phyloP scores from a whole-genome alignment of 192 early-diverging fungal species.

The Gonapodya prolifera region DNA sequence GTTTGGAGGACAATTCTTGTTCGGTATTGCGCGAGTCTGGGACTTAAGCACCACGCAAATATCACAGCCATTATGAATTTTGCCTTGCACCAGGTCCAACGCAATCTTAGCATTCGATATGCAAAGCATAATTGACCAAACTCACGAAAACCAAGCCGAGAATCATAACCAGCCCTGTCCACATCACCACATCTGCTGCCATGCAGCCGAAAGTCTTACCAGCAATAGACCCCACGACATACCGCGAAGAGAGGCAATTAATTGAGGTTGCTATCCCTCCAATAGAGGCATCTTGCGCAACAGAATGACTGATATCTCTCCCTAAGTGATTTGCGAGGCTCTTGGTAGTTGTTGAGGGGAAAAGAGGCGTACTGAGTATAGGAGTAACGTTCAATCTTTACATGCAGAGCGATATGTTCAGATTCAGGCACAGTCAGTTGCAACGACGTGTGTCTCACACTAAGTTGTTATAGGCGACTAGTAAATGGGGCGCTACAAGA shows the following conservation, averaged over 20 bases:
- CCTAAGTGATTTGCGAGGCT: constrained; percentile 11
- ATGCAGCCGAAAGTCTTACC: constrained; percentile 21
- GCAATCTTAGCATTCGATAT: not conserved
- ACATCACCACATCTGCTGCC: constrained; percentile 15
- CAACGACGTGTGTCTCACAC: not conserved
- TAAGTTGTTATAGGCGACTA: not conserved
- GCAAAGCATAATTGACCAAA: constrained; percentile 1
- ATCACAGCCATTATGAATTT: constrained; percentile 14
- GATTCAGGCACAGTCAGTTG: not conserved
- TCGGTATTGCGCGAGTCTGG: not conserved
- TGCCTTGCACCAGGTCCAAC: not conserved
- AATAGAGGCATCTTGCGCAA: not conserved
- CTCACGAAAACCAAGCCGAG: constrained; percentile 19
- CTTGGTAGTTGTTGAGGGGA: constrained; percentile 6
- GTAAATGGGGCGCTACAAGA: not conserved
- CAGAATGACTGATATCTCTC: constrained; percentile 19
- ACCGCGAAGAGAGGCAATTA: constrained; percentile 19
- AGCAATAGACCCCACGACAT: constrained; percentile 19
- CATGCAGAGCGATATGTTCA: constrained; percentile 1
- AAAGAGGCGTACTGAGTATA: not conserved
- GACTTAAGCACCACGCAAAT: constrained; percentile 14
- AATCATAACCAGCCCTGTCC: constrained; percentile 20
- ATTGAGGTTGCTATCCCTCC: constrained; percentile 11
- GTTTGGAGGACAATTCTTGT: not conserved
- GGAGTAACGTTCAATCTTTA: constrained; percentile 1